These are phyloP conservation scores for Trametopsis cervina DNA, from an alignment of 768 basidiomycete species.

Conservation along the genomic window DNA sequence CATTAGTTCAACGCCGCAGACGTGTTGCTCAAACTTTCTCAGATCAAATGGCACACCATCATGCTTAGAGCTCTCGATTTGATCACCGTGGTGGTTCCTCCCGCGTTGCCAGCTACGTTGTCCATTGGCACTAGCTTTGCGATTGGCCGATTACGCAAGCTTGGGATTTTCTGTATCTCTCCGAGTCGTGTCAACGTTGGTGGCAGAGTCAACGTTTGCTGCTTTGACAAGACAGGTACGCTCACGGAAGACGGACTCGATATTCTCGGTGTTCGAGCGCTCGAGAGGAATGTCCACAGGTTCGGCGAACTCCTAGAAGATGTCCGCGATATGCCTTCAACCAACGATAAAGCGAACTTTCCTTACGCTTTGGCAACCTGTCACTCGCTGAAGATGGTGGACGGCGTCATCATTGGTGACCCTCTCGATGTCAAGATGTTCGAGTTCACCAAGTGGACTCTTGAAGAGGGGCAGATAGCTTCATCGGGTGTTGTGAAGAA, in stretches of 20 bases:
- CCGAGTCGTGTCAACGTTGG: slow-evolving; percentile 93
- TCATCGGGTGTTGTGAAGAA: slow-evolving; percentile 68
- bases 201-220: slow-evolving; percentile 94
- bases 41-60: slow-evolving; percentile 90
- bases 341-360: slow-evolving; percentile 72
- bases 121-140: slow-evolving; percentile 98
- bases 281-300: slow-evolving; percentile 65
- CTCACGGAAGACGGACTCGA: slow-evolving; percentile 97
- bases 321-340: slow-evolving; percentile 74
- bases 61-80: slow-evolving; percentile 88
- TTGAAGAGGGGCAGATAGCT: slow-evolving; percentile 82
- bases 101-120: slow-evolving; percentile 92
- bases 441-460: slow-evolving; percentile 90
- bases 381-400: slow-evolving; percentile 89
- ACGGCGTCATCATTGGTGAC: slow-evolving; percentile 86
- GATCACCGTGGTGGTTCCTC: slow-evolving; percentile 96
- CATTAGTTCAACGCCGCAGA: background rate
- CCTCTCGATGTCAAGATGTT: slow-evolving; percentile 98
- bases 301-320: slow-evolving; percentile 91
- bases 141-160: slow-evolving; percentile 77
- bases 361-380: slow-evolving; percentile 93
- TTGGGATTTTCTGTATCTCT: slow-evolving; percentile 92
- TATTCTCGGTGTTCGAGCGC: slow-evolving; percentile 85
- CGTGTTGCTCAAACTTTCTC: no score
- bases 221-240: slow-evolving; percentile 99